Percentiles rank a stretch among this genome's conserved stretches.
Conservation (phyloP, 805 yeast species). For the Saccharomycopsis sp. region DNA sequence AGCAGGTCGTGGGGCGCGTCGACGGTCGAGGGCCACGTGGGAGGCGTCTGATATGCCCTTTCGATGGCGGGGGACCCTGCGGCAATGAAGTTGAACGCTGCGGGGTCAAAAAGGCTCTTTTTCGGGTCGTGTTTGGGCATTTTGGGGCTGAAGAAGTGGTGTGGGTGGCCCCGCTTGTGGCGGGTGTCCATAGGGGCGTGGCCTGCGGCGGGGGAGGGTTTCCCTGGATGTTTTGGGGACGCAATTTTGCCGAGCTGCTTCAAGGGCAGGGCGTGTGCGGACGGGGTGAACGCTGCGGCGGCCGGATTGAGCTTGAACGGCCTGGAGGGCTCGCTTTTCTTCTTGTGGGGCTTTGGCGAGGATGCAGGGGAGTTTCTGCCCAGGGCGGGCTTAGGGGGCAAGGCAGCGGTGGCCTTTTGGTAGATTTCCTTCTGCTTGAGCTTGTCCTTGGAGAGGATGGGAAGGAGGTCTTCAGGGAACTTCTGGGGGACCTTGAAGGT, state of each 20-base stretch:
- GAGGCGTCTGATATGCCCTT: slow-evolving; percentile 64
- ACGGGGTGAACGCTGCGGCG: slow-evolving; percentile 60
- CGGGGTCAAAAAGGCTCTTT: slow-evolving; percentile 7
- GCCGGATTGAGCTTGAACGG: slow-evolving; percentile 65
- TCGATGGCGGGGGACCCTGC: slow-evolving; percentile 34
- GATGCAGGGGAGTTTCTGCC: slow-evolving; percentile 4
- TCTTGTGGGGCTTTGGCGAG: slow-evolving; percentile 28
- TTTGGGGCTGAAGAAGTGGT: slow-evolving; percentile 6
- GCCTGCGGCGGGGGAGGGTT: slow-evolving; percentile 3
- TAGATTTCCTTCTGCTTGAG: slow-evolving; percentile 56
- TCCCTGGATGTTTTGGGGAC: slow-evolving; percentile 12
- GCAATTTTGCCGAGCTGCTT: neutral
- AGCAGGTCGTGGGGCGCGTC: slow-evolving; percentile 49
- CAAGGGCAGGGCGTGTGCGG: slow-evolving; percentile 21
- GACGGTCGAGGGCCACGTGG: slow-evolving; percentile 63
- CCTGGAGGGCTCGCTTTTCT: slow-evolving; percentile 51
- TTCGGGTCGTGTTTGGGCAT: slow-evolving; percentile 21
- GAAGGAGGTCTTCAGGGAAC: slow-evolving; percentile 58
- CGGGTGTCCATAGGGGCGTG: neutral
- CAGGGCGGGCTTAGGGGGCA: slow-evolving; percentile 4
- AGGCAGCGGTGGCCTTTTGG: slow-evolving; percentile 24
- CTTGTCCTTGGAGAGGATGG: slow-evolving; percentile 63
- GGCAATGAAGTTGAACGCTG: slow-evolving; percentile 13
- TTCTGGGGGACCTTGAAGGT: slow-evolving; percentile 67
- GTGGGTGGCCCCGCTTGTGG: slow-evolving; percentile 7